Evolutionary conservation across 1,284 basidiomycete genomes (phyloP), one percentile per base, ranked within the genome.

Genomic region (Cutaneotrichosporon sp.): DNA sequence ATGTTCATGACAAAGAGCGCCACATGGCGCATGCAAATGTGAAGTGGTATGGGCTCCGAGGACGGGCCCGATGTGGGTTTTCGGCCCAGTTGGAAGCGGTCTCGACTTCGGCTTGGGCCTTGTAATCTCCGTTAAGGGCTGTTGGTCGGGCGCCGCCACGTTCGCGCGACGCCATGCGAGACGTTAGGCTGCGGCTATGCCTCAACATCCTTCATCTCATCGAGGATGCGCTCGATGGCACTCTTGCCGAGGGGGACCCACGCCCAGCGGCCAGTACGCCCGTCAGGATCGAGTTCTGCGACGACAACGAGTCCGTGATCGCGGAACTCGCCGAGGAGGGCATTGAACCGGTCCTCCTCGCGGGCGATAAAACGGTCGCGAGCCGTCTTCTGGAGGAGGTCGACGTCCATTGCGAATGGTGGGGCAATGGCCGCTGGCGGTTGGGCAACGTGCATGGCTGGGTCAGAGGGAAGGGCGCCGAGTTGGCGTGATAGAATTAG

Each of bases 181-280:
- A 13, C 13, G 18, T 10, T 11, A 5, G 8, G 11, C 22, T 2
- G 18, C 26, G n/a, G n/a, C 57, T 62, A 73, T 6, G 56, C 65
- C 57, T 74, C 73, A 11, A 73, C 73, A 47, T 69, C 71, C 42
- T 70, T 64, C 66, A 75, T 67, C 57, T 70, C 73, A 14, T 70
- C 73, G 16, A 77, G 57, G 8, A 82, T 74, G 50, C 80, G 73
- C 66, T 76, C 73, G 31, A 85, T 62, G 5, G 79, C 80, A 11
- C 90, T 89, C 74, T 88, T 88, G 64, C 89, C 83, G 68, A 95
- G 75, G 0, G 90, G 90, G 70, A 95, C 89, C 92, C 91, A 95
- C 47, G 92, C 81, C 73, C 86, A 83, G 56, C 84, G 73, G 7
- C 72, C 76, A 6, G 65, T 69, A 8, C 76, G 70, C 9, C 75